A percentile compares a stretch with the other conserved stretches of the same genome.
These are phyloP conservation scores for Hippophae gyantsensis DNA, from an alignment of 306 rosid genomes.

Conservation along the genomic window DNA sequence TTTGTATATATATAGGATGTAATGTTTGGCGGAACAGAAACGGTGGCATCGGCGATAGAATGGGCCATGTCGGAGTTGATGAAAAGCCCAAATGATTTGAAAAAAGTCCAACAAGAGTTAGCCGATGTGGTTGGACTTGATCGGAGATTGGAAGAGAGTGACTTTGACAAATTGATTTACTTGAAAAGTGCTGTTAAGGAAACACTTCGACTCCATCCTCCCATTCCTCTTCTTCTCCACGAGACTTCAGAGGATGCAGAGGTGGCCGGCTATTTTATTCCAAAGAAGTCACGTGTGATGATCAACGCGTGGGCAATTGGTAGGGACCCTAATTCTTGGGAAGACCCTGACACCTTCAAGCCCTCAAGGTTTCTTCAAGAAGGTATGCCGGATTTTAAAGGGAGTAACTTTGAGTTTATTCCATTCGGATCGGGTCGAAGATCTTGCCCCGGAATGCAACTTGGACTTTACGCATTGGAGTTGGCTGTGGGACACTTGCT, in stretches of 20 bases:
- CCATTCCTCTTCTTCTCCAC: slow-evolving; percentile 84
- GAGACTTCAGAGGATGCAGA: slow-evolving; percentile 66
- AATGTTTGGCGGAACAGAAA: slow-evolving; percentile 95
- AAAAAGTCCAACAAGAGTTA: slow-evolving; percentile 50
- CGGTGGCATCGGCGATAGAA: slow-evolving; percentile 86
- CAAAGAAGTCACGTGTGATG: slow-evolving; percentile 61
- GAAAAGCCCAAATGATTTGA: slow-evolving; percentile 53
- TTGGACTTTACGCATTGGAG: slow-evolving; percentile 71
- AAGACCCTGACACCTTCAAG: slow-evolving; percentile 42
- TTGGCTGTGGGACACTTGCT: slow-evolving; percentile 63
- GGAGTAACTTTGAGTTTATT: slow-evolving; percentile 71
- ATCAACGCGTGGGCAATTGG: slow-evolving; percentile 85
- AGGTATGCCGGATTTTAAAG: slow-evolving; percentile 62
- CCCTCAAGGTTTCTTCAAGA: slow-evolving; percentile 44
- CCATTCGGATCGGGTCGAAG: slow-evolving; percentile 93
- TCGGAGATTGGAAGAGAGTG: slow-evolving; percentile 54
- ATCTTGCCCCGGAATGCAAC: slow-evolving; percentile 90
- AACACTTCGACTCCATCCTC: slow-evolving; percentile 81
- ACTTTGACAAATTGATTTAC: slow-evolving; percentile 49
- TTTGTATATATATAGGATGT: slow-evolving; percentile 45
- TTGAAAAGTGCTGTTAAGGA: slow-evolving; percentile 57
- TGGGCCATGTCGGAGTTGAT: slow-evolving; percentile 81
- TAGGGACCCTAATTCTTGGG: slow-evolving; percentile 52
- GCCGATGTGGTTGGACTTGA: slow-evolving; percentile 55
- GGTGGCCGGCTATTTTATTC: slow-evolving; percentile 50